Conservation (phyloP, 352 stramenopile species). For the Globisporangium recalcitrans region DNA sequence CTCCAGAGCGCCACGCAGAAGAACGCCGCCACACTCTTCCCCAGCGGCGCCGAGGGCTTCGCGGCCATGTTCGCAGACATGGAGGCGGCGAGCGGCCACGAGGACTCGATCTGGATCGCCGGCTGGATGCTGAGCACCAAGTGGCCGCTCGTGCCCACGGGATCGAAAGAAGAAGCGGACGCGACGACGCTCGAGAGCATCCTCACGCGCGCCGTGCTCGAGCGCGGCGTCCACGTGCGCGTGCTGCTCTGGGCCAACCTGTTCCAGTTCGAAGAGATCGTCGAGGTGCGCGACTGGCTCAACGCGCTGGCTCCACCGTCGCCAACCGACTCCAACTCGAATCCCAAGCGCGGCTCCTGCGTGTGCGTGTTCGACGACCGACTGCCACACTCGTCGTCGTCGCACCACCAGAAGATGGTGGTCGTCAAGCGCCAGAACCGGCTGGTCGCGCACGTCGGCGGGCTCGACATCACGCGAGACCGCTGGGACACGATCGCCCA, state of each 20-base stretch:
- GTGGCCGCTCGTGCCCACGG: slow-evolving; percentile 12
- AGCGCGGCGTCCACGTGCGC: slow-evolving; percentile 24
- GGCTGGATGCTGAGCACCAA: slow-evolving; percentile 19
- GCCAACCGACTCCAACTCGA: not conserved
- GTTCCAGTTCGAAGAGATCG: slow-evolving; percentile 8
- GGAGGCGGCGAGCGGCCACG: slow-evolving; percentile 8
- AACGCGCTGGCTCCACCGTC: slow-evolving; percentile 12
- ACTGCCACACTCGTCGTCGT: slow-evolving; percentile 46
- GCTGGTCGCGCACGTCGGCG: slow-evolving; percentile 45
- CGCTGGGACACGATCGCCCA: slow-evolving; percentile 60
- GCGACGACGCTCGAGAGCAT: slow-evolving; percentile 14
- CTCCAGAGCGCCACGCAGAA: not conserved
- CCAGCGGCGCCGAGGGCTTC: slow-evolving; percentile 14
- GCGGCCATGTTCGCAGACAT: slow-evolving; percentile 16
- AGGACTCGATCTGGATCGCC: slow-evolving; percentile 20
- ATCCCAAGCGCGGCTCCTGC: slow-evolving; percentile 4
- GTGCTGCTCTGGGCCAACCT: slow-evolving; percentile 28
- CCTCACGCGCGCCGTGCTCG: slow-evolving; percentile 17
- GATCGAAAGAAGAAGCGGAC: not conserved
- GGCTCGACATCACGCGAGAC: slow-evolving; percentile 48
- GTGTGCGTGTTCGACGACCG: slow-evolving; percentile 61
- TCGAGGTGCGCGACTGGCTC: slow-evolving; percentile 22
- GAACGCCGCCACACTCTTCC: slow-evolving; percentile 10
- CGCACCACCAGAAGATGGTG: slow-evolving; percentile 69
- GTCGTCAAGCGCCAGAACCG: slow-evolving; percentile 36